phyloP scores from a whole-genome alignment of 148 eudicot genomes.

The Fagopyrum homotropicum region DNA sequence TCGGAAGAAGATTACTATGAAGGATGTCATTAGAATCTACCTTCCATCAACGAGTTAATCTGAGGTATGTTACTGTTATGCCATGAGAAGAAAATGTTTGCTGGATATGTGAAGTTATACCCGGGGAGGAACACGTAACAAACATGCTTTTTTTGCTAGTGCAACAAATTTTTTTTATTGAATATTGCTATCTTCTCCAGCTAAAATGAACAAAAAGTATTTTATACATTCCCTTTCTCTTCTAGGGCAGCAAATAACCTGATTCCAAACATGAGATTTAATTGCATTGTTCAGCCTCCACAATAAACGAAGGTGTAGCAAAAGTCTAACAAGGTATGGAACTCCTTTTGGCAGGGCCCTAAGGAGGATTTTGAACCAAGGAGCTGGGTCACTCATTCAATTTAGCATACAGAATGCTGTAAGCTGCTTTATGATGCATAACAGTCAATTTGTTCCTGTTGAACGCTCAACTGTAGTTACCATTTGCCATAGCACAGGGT shows the following conservation, averaged over 20 bases:
- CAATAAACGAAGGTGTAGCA: neutral
- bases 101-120: neutral
- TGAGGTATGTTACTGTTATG: slow-evolving; percentile 28
- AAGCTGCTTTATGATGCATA: neutral
- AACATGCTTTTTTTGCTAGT: neutral
- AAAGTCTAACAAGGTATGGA: neutral
- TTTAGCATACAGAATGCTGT: neutral
- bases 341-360: neutral
- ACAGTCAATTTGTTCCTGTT: neutral
- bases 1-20: slow-evolving; percentile 55
- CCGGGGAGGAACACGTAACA: neutral
- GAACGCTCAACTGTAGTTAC: neutral
- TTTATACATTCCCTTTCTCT: too few relatives aligned
- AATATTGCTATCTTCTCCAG: neutral
- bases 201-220: too few relatives aligned
- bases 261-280: neutral
- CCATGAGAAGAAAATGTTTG: neutral
- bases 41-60: slow-evolving; percentile 57
- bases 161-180: neutral
- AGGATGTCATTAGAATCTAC: slow-evolving; percentile 60
- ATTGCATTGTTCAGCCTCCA: neutral
- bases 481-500: neutral
- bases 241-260: neutral
- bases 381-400: neutral
- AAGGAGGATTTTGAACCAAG: neutral